phyloP scores from a whole-genome alignment of 2,329 filamentous ascomycete species.

The Cytospora leucostoma region DNA sequence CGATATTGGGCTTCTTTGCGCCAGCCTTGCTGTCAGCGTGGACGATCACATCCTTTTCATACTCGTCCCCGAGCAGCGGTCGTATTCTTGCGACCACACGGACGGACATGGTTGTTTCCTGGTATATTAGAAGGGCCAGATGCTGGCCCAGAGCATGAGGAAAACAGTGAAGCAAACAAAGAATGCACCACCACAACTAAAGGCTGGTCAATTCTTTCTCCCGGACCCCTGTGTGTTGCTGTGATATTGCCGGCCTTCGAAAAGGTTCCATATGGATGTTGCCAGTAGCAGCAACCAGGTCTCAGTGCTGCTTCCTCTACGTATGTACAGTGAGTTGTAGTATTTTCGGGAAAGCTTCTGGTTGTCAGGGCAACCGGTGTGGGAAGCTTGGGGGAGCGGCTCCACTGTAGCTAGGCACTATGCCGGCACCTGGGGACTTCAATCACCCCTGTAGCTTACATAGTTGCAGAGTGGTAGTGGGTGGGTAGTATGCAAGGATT shows the following conservation, averaged over 20 bases:
- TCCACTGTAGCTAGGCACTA: not conserved
- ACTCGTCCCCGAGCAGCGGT: constrained; percentile 81
- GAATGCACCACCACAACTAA: not conserved
- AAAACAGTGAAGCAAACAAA: not conserved
- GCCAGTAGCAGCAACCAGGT: not conserved
- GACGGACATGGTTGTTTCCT: constrained; percentile 58
- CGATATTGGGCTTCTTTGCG: constrained; percentile 64
- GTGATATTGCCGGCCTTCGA: too few species aligned
- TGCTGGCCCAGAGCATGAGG: not conserved
- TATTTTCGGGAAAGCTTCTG: constrained; percentile 7
- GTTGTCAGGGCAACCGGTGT: constrained; percentile 14
- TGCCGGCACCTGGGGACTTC: too few species aligned
- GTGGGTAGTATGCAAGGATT: too few species aligned
- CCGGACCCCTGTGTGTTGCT: too few species aligned
- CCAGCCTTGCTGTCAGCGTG: constrained; percentile 63
- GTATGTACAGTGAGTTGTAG: not conserved
- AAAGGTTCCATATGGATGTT: not conserved
- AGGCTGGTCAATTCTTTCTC: too few species aligned
- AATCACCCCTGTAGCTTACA: too few species aligned
- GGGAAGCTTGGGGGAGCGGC: not conserved
- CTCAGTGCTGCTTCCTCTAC: not conserved
- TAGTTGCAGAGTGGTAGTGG: too few species aligned
- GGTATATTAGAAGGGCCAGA: not conserved
- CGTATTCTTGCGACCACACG: constrained; percentile 89
- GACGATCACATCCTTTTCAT: constrained; percentile 86